Evolutionary conservation across 2,329 filamentous ascomycete genomes (phyloP).

Genomic region (Trichophyton equinum): DNA sequence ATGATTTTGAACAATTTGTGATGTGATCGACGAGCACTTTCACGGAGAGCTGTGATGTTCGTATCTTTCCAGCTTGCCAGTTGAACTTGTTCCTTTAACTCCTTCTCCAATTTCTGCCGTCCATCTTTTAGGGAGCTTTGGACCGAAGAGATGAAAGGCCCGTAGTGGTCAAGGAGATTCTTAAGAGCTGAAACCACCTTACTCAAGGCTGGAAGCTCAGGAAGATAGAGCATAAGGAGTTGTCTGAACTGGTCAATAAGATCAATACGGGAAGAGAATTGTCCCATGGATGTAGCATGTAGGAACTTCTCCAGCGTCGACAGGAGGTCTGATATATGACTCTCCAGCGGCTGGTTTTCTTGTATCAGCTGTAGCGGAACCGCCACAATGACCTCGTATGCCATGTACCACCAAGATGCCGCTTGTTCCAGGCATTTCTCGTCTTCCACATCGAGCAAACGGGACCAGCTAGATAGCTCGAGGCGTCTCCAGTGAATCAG

Average conservation of each 20-base stretch:
- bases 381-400: conserved; percentile 77
- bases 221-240: conserved; percentile 51
- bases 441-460: conserved; percentile 72
- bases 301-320: conserved; percentile 70
- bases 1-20: conserved; percentile 84
- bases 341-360: conserved; percentile 45
- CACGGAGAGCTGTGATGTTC: conserved; percentile 76
- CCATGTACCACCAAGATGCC: conserved; percentile 89
- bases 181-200: conserved; percentile 52
- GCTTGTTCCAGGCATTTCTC: conserved; percentile 65
- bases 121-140: conserved; percentile 53
- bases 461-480: conserved; percentile 84
- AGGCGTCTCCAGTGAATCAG: conserved; percentile 83
- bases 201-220: conserved; percentile 47
- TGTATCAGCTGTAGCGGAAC: conserved; percentile 56
- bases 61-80: conserved; percentile 97
- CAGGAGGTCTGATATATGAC: conserved; percentile 58
- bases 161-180: conserved; percentile 67
- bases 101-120: conserved; percentile 68
- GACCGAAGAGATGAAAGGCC: conserved; percentile 55
- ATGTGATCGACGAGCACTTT: conserved; percentile 83
- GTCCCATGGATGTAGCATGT: conserved; percentile 63
- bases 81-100: conserved; percentile 84
- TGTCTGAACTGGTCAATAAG: conserved; percentile 51
- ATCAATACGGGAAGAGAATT: conserved; percentile 60